These are phyloP conservation scores for Pseudotsuga menziesii DNA, from an alignment of 75 land plant genomes.

Conservation along the genomic window DNA sequence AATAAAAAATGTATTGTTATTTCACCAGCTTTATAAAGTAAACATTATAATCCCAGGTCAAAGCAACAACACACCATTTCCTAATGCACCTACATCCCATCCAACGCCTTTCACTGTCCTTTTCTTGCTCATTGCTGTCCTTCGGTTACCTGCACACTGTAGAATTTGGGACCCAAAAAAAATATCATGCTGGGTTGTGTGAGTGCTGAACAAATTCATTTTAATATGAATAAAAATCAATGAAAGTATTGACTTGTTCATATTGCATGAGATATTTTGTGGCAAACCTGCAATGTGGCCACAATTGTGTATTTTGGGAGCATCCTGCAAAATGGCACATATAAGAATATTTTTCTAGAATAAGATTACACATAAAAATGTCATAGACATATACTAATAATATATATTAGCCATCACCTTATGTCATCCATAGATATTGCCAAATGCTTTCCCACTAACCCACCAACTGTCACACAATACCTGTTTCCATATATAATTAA, in stretches of 20 bases:
- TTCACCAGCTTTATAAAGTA: not conserved
- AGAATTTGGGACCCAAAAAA: not conserved
- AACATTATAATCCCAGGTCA: conserved; percentile 1
- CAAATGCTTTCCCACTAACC: conserved; percentile 43
- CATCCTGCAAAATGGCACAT: conserved; percentile 38
- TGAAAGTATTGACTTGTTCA: not conserved
- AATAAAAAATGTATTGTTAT: not conserved
- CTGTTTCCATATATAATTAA: conserved; percentile 29
- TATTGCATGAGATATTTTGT: not conserved
- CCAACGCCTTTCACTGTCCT: conserved; percentile 91
- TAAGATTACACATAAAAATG: not conserved
- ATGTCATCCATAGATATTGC: conserved; percentile 62
- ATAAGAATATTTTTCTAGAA: conserved; percentile 6
- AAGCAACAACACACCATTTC: conserved; percentile 63
- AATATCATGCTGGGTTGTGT: not conserved
- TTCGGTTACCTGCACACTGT: conserved; percentile 98
- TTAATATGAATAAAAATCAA: not conserved
- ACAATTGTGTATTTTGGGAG: conserved; percentile 81
- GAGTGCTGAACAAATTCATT: not conserved
- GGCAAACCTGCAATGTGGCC: conserved; percentile 84
- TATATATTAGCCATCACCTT: conserved; percentile 28
- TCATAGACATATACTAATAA: not conserved
- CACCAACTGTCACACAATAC: conserved; percentile 51
- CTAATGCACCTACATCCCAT: conserved; percentile 90
- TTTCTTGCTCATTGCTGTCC: conserved; percentile 89